Evolutionary conservation across 192 early-diverging fungal species (phyloP).

Genomic region (Entomortierella chlamydospora): DNA sequence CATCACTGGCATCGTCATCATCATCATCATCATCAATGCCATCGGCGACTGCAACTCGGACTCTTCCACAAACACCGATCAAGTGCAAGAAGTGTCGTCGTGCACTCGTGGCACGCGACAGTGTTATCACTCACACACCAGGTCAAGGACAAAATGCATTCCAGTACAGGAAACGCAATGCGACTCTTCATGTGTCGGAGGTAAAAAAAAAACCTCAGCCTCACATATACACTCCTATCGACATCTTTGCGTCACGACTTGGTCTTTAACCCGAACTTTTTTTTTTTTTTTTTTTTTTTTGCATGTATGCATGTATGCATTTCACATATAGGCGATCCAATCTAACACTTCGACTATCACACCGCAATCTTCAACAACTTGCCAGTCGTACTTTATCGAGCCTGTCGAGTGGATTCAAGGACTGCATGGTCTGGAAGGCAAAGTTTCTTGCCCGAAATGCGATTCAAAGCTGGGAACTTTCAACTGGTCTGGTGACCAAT

Average conservation of each 20-base stretch:
- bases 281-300: not conserved
- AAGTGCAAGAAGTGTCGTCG: conserved; percentile 61
- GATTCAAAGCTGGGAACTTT: conserved; percentile 81
- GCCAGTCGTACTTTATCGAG: conserved; percentile 86
- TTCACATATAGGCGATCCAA: conserved; percentile 49
- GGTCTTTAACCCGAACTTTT: conserved; percentile 2
- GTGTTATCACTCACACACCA: conserved; percentile 75
- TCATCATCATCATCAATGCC: conserved; percentile 11
- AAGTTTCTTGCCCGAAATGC: conserved; percentile 84
- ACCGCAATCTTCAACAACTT: conserved; percentile 50
- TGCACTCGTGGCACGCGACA: conserved; percentile 67
- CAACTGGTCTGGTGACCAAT: conserved; percentile 84
- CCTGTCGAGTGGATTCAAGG: conserved; percentile 87
- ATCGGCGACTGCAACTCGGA: conserved; percentile 10
- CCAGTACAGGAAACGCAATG: conserved; percentile 77
- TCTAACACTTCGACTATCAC: conserved; percentile 18
- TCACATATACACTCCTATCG: not conserved
- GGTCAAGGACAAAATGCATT: conserved; percentile 81
- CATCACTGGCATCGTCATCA: conserved; percentile 3
- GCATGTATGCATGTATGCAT: no score
- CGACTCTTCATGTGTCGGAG: conserved; percentile 54
- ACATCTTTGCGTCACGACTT: no score
- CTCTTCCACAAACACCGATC: conserved; percentile 10
- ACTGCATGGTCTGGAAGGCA: conserved; percentile 71
- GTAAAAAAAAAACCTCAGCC: no score